Evolutionary conservation across 2,329 filamentous ascomycete genomes (phyloP), one percentile per base, ranked within the genome.

Genomic region (Dactylonectria macrodidyma): DNA sequence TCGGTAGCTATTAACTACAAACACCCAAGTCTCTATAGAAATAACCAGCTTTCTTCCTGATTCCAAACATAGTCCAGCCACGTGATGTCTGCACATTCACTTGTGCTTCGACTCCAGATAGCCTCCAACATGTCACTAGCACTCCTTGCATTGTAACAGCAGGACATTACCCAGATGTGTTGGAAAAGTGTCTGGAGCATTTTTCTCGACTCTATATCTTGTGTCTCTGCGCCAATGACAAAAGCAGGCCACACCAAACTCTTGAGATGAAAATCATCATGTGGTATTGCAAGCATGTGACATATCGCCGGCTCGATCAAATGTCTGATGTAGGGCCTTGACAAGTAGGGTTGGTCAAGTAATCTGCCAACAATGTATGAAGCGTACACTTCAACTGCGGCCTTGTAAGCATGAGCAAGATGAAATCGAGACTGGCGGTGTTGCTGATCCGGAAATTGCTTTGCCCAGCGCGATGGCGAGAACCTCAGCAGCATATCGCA

Each of bases 221-320:
- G 8, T 2, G 62, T 51, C 47, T 66, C 59, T 5, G 66, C 66
- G 2, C 66, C 66, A 34, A 68, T 52, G 9, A 69, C 24, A 34
- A 69, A 69, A 0, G 62, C 66, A 9, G 66, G 66, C 66, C 66
- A 69, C 8, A 66, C 55, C 14, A 66, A 41, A 12, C 66, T 69
- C 34, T 69, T 69, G 22, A 69, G 66, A n/a, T 69, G 66, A 16
- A 69, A 68, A 33, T 69, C 66, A 16, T 62, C 7, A 16, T 59
- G 47, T 16, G 48, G 59, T 41, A 66, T 66, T 0, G 54, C 46
- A 3, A 58, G 14, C 59, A 69, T 62, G 3, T 63, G 63, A 1
- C 33, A 5, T 19, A 69, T 34, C n/a, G 54, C 66, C 22, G 22
- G 30, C 22, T 66, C 30, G n/a, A 58, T 47, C 3, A 36, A 46